These are phyloP conservation scores for Haplosporangium sp. DNA, from an alignment of 371 early-diverging fungal species.

Conservation along the genomic window DNA sequence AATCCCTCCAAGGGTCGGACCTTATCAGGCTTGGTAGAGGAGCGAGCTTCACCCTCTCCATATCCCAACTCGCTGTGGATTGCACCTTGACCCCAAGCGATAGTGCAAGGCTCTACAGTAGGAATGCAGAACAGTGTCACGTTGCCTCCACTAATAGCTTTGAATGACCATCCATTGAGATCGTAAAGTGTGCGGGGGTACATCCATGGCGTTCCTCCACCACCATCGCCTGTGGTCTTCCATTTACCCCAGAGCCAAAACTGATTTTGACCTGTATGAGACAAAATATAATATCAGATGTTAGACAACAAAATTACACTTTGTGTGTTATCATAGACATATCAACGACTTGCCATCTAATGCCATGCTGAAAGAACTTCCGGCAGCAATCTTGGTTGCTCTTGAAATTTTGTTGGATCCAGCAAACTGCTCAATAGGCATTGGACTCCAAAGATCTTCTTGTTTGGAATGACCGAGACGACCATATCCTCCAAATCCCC, in stretches of 20 bases:
- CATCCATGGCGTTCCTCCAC: slow-evolving; percentile 64
- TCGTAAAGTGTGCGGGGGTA: slow-evolving; percentile 58
- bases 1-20: slow-evolving; percentile 60
- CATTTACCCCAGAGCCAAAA: slow-evolving; percentile 63
- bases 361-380: slow-evolving; percentile 61
- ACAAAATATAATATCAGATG: background rate
- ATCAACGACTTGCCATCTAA: slow-evolving; percentile 46
- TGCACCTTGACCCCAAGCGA: slow-evolving; percentile 61
- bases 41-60: slow-evolving; percentile 56
- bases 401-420: slow-evolving; percentile 46
- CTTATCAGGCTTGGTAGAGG: slow-evolving; percentile 59
- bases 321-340: background rate
- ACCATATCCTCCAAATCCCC: slow-evolving; percentile 71
- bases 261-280: slow-evolving; percentile 39
- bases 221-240: slow-evolving; percentile 64
- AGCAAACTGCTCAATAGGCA: slow-evolving; percentile 55
- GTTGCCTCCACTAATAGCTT: slow-evolving; percentile 54
- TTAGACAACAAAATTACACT: background rate
- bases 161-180: slow-evolving; percentile 60
- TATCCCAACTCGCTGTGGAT: slow-evolving; percentile 58
- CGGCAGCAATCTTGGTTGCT: slow-evolving; percentile 57
- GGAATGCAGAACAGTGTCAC: slow-evolving; percentile 57
- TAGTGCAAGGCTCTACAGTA: slow-evolving; percentile 45
- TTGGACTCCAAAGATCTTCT: slow-evolving; percentile 57
- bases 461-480: slow-evolving; percentile 64